Conservation (phyloP, 1,284 basidiomycete genomes). For the Peniophora sp. region DNA sequence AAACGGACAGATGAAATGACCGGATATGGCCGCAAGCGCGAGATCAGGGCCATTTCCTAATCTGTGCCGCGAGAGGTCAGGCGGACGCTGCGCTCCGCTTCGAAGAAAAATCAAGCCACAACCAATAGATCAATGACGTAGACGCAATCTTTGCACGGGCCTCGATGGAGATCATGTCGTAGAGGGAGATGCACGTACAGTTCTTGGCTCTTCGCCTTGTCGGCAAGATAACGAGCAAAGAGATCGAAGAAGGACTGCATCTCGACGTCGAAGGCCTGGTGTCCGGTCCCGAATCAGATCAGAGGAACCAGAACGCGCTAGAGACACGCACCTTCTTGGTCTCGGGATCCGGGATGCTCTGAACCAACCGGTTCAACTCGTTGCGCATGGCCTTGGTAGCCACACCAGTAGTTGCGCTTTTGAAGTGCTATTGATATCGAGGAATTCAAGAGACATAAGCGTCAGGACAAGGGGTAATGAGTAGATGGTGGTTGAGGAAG, state of each 20-base stretch:
- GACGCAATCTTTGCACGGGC: too few species aligned
- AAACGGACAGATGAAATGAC: too few species aligned
- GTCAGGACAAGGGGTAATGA: neutral
- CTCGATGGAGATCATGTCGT: neutral
- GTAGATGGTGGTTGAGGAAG: neutral
- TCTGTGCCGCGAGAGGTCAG: too few species aligned
- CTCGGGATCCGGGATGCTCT: slow-evolving; percentile 62
- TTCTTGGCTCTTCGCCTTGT: slow-evolving; percentile 87
- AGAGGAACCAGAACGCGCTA: slow-evolving; percentile 5
- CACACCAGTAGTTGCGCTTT: slow-evolving; percentile 92
- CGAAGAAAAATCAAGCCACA: too few species aligned
- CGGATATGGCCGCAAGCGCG: too few species aligned
- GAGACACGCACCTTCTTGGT: slow-evolving; percentile 64
- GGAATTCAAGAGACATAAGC: neutral
- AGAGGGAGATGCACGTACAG: slow-evolving; percentile 52
- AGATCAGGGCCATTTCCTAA: too few species aligned
- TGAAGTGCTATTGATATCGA: slow-evolving; percentile 54
- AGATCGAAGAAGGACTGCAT: slow-evolving; percentile 97
- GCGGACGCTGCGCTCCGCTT: too few species aligned
- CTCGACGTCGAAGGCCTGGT: slow-evolving; percentile 85
- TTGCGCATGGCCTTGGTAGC: slow-evolving; percentile 95
- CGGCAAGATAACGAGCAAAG: slow-evolving; percentile 91
- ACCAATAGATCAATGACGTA: too few species aligned
- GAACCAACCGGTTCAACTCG: slow-evolving; percentile 87
- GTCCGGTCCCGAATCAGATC: neutral